Evolutionary conservation across 202 grass and related monocot species (phyloP).

Genomic region (Carex sylvatica): DNA sequence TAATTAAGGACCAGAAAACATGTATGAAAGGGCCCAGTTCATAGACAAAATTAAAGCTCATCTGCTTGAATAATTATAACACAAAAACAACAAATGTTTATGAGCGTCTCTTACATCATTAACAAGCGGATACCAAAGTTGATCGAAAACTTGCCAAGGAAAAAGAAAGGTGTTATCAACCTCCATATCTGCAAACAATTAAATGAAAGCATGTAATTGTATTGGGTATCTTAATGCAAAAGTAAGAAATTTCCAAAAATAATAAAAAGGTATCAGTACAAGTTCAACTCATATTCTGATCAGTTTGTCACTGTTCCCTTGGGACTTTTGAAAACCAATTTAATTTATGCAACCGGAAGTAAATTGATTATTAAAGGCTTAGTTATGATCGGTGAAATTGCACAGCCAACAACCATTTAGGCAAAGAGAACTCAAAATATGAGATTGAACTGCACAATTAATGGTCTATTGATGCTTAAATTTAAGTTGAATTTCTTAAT

Average conservation of each 20-base stretch:
- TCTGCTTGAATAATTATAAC: neutral
- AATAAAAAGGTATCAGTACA: neutral
- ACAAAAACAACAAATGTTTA: neutral
- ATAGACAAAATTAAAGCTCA: neutral
- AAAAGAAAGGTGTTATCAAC: constrained; percentile 76
- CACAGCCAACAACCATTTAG: neutral
- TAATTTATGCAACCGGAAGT: neutral
- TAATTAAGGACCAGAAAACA: neutral
- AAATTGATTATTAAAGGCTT: neutral
- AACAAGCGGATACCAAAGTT: constrained; percentile 90
- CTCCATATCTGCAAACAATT: constrained; percentile 69
- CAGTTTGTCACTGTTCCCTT: neutral
- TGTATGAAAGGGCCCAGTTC: neutral
- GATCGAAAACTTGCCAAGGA: constrained; percentile 68
- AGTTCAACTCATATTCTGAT: neutral
- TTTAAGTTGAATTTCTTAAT: neutral
- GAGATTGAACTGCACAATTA: neutral
- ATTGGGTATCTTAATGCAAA: neutral
- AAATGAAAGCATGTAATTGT: neutral
- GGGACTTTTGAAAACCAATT: neutral
- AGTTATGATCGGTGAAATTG: neutral
- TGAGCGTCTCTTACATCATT: constrained; percentile 70
- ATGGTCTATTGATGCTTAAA: neutral
- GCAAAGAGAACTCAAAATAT: neutral
- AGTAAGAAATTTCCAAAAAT: neutral